A percentile compares a stretch with the other conserved stretches of the same genome.
Evolutionary conservation across 2,329 filamentous ascomycete species (phyloP).

Genomic region (Exophiala aquamarina): DNA sequence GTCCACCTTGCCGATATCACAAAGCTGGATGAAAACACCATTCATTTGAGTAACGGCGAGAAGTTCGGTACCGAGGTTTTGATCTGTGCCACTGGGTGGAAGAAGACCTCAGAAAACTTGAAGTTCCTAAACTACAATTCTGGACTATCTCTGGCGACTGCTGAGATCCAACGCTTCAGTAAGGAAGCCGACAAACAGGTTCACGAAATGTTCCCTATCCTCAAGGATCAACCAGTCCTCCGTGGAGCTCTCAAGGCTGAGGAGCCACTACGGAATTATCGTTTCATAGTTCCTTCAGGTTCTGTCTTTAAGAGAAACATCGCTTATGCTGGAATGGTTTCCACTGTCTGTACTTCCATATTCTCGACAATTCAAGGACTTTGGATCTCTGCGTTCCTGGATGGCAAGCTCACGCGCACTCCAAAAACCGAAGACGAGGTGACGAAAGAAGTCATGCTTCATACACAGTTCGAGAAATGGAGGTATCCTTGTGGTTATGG

Average conservation of each 20-base stretch:
- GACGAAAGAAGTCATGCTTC: conserved; percentile 58
- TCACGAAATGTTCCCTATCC: conserved; percentile 50
- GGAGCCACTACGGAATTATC: no score
- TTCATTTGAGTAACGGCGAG: conserved; percentile 50
- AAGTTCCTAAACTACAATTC: conserved; percentile 42
- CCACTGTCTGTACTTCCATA: conserved; percentile 46
- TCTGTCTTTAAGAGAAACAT: conserved; percentile 38
- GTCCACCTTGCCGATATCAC: conserved; percentile 58
- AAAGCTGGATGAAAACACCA: conserved; percentile 42
- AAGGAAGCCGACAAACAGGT: conserved; percentile 52
- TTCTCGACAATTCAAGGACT: conserved; percentile 49
- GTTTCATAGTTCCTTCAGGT: conserved; percentile 41
- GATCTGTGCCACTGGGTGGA: conserved; percentile 59
- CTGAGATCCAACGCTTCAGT: conserved; percentile 29
- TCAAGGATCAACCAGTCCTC: conserved; percentile 32
- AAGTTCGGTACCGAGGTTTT: conserved; percentile 50
- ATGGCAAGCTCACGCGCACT: conserved; percentile 42
- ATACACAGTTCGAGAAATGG: conserved; percentile 69
- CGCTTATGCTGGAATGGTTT: conserved; percentile 49
- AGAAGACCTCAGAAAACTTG: conserved; percentile 46
- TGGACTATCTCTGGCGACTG: conserved; percentile 41
- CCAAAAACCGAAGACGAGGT: conserved; percentile 34
- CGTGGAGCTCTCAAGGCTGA: no score
- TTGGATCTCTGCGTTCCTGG: conserved; percentile 67
- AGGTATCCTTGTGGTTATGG: conserved; percentile 68